Base-by-base conservation (phyloP, 2,329 filamentous ascomycete species). In the Calonectria pauciramosa region DNA sequence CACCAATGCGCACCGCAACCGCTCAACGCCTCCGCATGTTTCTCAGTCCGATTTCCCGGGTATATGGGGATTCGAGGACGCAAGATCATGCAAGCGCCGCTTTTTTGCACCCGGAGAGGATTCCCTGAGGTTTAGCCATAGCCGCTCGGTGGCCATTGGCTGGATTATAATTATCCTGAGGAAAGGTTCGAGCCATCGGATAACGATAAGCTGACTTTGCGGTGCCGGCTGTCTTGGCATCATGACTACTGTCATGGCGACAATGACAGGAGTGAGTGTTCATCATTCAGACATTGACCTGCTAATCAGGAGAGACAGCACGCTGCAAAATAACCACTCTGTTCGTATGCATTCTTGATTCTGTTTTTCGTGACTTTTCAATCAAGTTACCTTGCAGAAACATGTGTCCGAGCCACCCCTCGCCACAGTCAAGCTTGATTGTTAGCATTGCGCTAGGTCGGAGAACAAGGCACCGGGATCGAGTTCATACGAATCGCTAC, bases 1-100 rank as follows among this genome's bases (percentile, higher is more conserved):
- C 70, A 72, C 70, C 70, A 72, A 72, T 72, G 47, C 9, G 56
- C 34, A 30, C 41, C 1, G 7, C 38, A 8, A 7, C 23, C 34
- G 11, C 16, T 63, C 16, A 41, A 9, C 16, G n/a, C 38, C 38
- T 41, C 38, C n/a, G 34, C 56, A 41, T 63, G 34, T 41, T 63
- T 63, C n/a, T 13, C 41, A 44, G 18, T 44, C 18, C 20, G 41
- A 44, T 47, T 47, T 23, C 3, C 2, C 44, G 44, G 11, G 10
- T n/a, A 47, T 20, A 47, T 23, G 44, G n/a, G 38, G 7, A 8
- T 47, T 2, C 4, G 2, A 13, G 9, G n/a, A 23, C 44, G n/a
- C 44, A 47, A 13, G 7, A 47, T 13, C 9, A 47, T 47, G 44
- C 44, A 23, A 11, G 20, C 44, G n/a, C n/a, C 9, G 20, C 20